Base-by-base conservation (phyloP, 2,329 filamentous ascomycete species). In the Emmonsiellopsis sp. region DNA sequence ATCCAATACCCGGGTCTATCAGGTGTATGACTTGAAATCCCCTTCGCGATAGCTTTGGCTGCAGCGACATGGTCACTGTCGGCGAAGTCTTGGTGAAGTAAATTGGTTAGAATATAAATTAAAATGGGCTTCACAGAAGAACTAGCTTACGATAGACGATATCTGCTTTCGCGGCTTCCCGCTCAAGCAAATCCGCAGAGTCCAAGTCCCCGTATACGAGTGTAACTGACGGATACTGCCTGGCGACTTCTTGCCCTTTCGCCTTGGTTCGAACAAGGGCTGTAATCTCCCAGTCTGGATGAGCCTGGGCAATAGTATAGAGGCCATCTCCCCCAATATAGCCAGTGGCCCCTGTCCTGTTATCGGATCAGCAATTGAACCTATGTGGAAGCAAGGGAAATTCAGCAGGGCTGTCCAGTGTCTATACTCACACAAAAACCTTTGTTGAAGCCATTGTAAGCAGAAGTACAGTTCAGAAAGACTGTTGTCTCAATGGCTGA, bases 241-340 rank as follows among this genome's bases (percentile, higher is more conserved):
- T 65, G 3, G 65, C 62, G 5, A 75, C 58, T 49, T 69, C 64
- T 37, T 62, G 62, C 13, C 69, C 73, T 58, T 74, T 73, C 11
- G 72, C 68, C 54, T 69, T 67, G 57, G 63, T 74, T 14, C 75
- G 71, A 21, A 77, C 70, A 5, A 76, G 62, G 42, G 66, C 70
- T 0, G 71, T 69, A 49, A 74, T 58, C 42, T 75, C 65, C 69
- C 73, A 77, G 46, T 77, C 72, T 4, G 74, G 73, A 57, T 79
- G 76, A 5, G 69, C 62, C 44, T 72, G 65, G 42, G 65, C 62
- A 36, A 80, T 60, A 5, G 67, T 65, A 55, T 74, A 73, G 14
- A 80, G 68, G 40, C 72, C 69, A 50, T 77, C 76, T 34, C 78
- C 77, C 5, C 77, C 77, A 47, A 80, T 78, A 60, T 79, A 80